Evolutionary conservation across 768 basidiomycete species (phyloP).

Genomic region (Tephrocybe rancida): DNA sequence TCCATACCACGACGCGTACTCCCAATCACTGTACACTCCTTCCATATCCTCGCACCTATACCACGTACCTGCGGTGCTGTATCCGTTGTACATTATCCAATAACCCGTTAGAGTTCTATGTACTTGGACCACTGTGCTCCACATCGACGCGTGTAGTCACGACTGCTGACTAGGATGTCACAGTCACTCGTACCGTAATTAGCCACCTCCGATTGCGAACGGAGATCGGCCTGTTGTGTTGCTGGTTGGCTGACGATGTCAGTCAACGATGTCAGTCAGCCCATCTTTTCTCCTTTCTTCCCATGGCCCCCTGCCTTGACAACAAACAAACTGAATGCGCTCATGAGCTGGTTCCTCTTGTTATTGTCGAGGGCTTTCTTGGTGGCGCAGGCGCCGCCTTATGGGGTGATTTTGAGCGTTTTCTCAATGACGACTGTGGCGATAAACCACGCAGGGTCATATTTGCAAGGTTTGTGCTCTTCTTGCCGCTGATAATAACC

Average conservation of each 20-base stretch:
- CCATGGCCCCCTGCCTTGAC: neutral
- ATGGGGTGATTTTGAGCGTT: constrained; percentile 39
- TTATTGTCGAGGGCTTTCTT: constrained; percentile 53
- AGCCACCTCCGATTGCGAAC: neutral
- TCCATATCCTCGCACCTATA: constrained; percentile 9
- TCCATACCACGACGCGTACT: constrained; percentile 3
- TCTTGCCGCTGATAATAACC: neutral
- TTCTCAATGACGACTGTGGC: constrained; percentile 15
- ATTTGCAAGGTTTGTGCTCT: constrained; percentile 4
- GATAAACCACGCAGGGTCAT: constrained; percentile 18
- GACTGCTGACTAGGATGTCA: constrained; percentile 2
- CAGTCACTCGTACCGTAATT: neutral
- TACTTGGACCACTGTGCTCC: too few species aligned
- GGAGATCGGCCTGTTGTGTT: too few species aligned
- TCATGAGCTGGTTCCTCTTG: constrained; percentile 21
- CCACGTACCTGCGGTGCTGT: constrained; percentile 4
- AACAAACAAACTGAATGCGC: neutral
- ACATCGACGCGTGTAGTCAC: constrained; percentile 9
- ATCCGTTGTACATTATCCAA: constrained; percentile 13
- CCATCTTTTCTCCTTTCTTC: neutral
- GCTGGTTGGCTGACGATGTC: neutral
- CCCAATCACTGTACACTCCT: constrained; percentile 10
- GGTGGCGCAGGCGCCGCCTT: constrained; percentile 34
- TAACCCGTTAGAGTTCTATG: too few species aligned
- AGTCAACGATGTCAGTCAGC: too few species aligned